Evolutionary conservation across 768 basidiomycete genomes (phyloP).

Genomic region (Calocera cornea): DNA sequence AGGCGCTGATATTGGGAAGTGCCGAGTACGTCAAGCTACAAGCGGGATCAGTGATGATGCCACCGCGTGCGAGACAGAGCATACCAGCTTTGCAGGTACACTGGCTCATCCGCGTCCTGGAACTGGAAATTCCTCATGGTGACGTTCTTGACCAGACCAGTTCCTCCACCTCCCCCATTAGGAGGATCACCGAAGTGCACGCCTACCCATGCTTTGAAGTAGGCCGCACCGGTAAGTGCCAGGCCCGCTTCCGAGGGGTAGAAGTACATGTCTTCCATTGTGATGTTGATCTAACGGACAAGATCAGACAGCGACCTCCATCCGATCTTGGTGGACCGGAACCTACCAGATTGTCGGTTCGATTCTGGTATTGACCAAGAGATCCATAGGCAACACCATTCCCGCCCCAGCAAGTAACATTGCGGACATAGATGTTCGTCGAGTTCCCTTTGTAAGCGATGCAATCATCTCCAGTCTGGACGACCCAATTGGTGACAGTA

Average conservation of each 20-base stretch:
- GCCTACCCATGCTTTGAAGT: slow-evolving; percentile 29
- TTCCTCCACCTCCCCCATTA: slow-evolving; percentile 27
- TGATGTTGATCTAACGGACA: background rate
- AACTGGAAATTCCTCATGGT: background rate
- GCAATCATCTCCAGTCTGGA: slow-evolving; percentile 30
- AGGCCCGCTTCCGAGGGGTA: slow-evolving; percentile 12
- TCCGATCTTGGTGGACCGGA: background rate
- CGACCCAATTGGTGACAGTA: slow-evolving; percentile 28
- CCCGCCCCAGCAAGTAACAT: slow-evolving; percentile 28
- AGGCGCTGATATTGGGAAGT: background rate
- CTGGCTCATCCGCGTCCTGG: background rate
- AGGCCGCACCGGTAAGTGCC: slow-evolving; percentile 20
- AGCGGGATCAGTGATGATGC: background rate
- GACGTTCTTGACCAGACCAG: slow-evolving; percentile 24
- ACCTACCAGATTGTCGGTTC: background rate
- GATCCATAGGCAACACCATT: slow-evolving; percentile 31
- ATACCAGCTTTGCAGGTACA: background rate
- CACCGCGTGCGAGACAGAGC: background rate
- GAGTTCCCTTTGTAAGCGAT: slow-evolving; percentile 32
- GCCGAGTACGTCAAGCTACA: background rate
- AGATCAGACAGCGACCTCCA: background rate
- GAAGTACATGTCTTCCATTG: background rate
- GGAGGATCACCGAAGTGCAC: slow-evolving; percentile 25
- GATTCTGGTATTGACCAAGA: slow-evolving; percentile 27
- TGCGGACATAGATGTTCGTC: slow-evolving; percentile 30